Base-by-base conservation (phyloP, 768 basidiomycete species). In the Lyophyllum decastes region DNA sequence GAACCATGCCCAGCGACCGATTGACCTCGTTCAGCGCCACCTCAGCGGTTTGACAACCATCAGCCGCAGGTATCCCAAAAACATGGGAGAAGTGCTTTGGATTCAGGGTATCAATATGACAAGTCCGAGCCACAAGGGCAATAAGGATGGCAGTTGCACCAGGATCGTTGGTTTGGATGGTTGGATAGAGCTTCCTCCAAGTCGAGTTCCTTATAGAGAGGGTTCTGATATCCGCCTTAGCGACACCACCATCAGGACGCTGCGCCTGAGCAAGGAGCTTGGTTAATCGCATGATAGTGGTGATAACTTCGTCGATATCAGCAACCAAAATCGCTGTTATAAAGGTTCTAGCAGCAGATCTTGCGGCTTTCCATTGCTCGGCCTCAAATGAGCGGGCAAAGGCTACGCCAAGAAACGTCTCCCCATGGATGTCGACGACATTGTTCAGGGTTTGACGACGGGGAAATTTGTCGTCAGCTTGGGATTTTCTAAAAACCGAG, bases 111-210 rank as follows among this genome's bases (percentile, higher is more conserved):
- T 92, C 90, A 27, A 95, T 68, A 68, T 93, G 88, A 9, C 89
- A 82, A 25, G 82, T 79, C 26, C 77, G 76, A 2, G 89, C 78
- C 7, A 90, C 72, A 1, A 85, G 74, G 27, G 77, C 71, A 38
- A 95, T 72, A 26, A 95, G 69, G 35, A 81, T 75, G 10, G 80
- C 80, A 22, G 88, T 76, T 1, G 81, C 89, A 30, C 82, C 77
- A 7, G 74, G 67, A 65, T 95, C 91, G 40, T 74, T 74, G 19
- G 82, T 77, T 45, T 82, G 78, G 4, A 94, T 68, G 6, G 76
- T 73, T 9, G 82, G 77, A 64, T 90, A 95, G 2, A 84, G 73
- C 61, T 78, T 81, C 52, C 72, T 75, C 95, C 95, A 98, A 30
- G 92, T 70, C 45, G 80, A 80, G 46, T 79, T 77, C 49, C 81